These are phyloP conservation scores for Ophiostoma quercus DNA, from an alignment of 2,329 filamentous ascomycete species.

Conservation along the genomic window DNA sequence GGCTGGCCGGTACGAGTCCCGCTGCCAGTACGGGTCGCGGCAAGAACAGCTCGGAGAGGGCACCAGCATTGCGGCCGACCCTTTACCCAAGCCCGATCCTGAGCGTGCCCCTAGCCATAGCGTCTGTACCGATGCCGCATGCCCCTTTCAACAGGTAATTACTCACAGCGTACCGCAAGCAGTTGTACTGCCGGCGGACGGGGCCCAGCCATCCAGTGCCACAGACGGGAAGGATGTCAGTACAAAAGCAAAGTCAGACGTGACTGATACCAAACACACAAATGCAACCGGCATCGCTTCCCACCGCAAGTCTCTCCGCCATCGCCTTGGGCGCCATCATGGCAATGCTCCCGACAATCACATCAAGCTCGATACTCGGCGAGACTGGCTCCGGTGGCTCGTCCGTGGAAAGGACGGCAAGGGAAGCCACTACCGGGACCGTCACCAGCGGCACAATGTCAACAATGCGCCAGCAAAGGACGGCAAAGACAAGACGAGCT, in stretches of 20 bases:
- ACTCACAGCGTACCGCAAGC: not conserved
- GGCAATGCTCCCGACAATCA: not conserved
- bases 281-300: not conserved
- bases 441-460: not conserved
- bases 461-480: not conserved
- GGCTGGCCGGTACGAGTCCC: conserved; percentile 18
- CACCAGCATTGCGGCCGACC: not conserved
- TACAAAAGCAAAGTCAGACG: too few species aligned
- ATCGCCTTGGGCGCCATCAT: not conserved
- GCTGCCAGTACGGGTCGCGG: conserved; percentile 2
- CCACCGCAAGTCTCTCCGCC: not conserved
- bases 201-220: not conserved
- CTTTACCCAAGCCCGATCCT: not conserved
- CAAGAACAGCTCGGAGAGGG: not conserved
- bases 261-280: not conserved
- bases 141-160: not conserved
- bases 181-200: not conserved
- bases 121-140: conserved; percentile 4
- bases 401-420: conserved; percentile 8
- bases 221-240: not conserved
- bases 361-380: conserved; percentile 13
- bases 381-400: conserved; percentile 18
- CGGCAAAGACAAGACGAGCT: not conserved
- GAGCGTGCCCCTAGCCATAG: not conserved
- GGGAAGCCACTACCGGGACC: not conserved